Conservation (phyloP, 345 rosid genomes). For the Populus ilicifolia region DNA sequence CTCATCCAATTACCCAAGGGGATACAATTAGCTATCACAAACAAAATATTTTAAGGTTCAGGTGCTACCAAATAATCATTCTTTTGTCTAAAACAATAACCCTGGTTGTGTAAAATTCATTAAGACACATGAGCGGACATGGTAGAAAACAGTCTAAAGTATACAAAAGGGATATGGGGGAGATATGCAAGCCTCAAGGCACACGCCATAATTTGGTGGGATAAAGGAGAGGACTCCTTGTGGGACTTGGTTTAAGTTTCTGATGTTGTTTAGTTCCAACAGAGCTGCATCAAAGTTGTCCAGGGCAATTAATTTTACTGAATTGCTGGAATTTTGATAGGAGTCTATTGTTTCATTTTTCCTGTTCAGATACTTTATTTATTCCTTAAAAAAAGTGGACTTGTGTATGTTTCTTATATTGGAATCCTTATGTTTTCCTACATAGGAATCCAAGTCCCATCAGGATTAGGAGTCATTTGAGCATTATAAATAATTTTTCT, state of each 20-base stretch:
- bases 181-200: not conserved
- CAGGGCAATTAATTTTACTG: not conserved
- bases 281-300: not conserved
- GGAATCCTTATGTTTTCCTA: not conserved
- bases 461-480: not conserved
- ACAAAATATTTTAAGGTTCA: not conserved
- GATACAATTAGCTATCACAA: not conserved
- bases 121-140: not conserved
- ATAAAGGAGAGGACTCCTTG: not conserved
- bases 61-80: not conserved
- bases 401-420: not conserved
- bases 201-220: not conserved
- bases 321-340: not conserved
- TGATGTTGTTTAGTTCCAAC: not conserved
- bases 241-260: not conserved
- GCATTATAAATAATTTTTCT: not conserved
- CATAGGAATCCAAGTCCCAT: not conserved
- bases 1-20: not conserved
- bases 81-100: not conserved
- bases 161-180: not conserved
- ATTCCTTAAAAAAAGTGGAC: not conserved
- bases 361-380: not conserved
- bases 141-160: not conserved
- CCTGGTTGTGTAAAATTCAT: not conserved
- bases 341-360: not conserved